Conservation (phyloP, 179 eudicot species). For the Silene noctiflora region DNA sequence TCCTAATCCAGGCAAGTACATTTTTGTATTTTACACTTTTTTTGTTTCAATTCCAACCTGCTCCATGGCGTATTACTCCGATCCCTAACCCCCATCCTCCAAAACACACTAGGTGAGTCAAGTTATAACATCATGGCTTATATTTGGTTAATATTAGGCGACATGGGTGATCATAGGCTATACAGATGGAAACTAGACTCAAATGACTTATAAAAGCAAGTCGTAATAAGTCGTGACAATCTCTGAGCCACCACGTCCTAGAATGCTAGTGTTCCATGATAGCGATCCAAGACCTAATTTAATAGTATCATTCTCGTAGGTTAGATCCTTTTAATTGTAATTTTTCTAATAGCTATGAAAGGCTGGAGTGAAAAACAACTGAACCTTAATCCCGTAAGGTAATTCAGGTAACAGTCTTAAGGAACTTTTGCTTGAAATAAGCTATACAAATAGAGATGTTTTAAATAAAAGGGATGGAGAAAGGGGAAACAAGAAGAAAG, state of each 20-base stretch:
- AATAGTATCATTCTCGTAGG: no score
- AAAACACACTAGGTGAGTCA: background rate
- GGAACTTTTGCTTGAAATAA: background rate
- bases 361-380: background rate
- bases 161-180: background rate
- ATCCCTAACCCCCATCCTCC: background rate
- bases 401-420: background rate
- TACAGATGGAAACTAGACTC: background rate
- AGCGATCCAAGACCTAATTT: background rate
- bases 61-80: background rate
- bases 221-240: background rate
- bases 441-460: background rate
- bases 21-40: background rate
- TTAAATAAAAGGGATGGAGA: no score
- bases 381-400: background rate
- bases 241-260: background rate
- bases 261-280: background rate
- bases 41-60: background rate
- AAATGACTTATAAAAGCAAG: background rate
- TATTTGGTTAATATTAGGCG: background rate
- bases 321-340: background rate
- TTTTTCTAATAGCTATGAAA: background rate
- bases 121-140: background rate
- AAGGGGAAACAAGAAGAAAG: background rate
- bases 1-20: constrained; percentile 76